A percentile compares a stretch with the other conserved stretches of the same genome.
Conservation (phyloP, 2,329 filamentous ascomycete genomes). For the Nemania sp. region DNA sequence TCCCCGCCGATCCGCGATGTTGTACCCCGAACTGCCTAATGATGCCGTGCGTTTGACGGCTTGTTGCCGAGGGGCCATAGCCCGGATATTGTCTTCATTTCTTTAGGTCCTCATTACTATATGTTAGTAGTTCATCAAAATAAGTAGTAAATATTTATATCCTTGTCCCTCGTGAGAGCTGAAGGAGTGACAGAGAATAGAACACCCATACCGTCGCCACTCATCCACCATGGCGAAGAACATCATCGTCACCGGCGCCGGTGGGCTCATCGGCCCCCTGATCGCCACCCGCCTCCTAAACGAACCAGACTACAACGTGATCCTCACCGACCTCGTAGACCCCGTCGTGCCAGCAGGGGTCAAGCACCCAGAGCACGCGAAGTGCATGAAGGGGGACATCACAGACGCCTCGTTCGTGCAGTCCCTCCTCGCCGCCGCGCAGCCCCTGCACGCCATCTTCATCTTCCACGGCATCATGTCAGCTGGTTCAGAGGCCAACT, state of each 20-base stretch:
- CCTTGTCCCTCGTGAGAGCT: background rate
- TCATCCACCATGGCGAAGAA: conserved; percentile 47
- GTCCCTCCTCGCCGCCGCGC: conserved; percentile 58
- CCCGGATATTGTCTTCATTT: background rate
- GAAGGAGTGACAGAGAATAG: background rate
- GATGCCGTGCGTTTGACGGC: background rate
- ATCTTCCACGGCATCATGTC: conserved; percentile 78
- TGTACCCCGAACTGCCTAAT: conserved; percentile 16
- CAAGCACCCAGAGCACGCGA: conserved; percentile 62
- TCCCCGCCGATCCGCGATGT: conserved; percentile 30
- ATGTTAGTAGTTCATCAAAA: background rate
- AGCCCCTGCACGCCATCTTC: conserved; percentile 66
- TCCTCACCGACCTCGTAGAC: conserved; percentile 66
- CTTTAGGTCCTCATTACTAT: background rate
- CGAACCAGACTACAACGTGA: conserved; percentile 54
- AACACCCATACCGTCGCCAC: background rate
- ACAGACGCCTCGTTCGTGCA: conserved; percentile 51
- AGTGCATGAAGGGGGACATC: conserved; percentile 63
- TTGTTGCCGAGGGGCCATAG: background rate
- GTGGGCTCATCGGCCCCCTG: conserved; percentile 52
- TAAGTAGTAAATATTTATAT: background rate
- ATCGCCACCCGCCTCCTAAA: conserved; percentile 57
- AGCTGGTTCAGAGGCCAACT: conserved; percentile 70
- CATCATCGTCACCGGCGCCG: conserved; percentile 53
- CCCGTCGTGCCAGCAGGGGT: conserved; percentile 63